Percentiles rank a stretch among this genome's conserved stretches.
Conservation (phyloP, 495 filamentous ascomycete genomes). For the Eremomyces bilateralis region DNA sequence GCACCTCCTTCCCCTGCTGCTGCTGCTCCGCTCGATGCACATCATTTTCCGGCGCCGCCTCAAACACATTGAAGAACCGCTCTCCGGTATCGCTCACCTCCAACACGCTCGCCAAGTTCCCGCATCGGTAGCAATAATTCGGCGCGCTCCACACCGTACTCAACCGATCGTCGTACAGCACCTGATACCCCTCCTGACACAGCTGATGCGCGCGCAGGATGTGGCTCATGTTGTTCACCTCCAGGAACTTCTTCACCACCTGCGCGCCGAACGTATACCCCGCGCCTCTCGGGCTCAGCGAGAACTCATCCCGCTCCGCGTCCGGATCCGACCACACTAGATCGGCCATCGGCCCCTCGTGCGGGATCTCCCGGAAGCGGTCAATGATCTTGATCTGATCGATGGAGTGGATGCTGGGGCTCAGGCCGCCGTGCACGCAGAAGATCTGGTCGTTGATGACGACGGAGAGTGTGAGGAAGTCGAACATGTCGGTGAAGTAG, state of each 20-base stretch:
- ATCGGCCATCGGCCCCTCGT: conserved; percentile 98
- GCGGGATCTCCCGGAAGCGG: conserved; percentile 91
- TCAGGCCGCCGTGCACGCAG: conserved; percentile 90
- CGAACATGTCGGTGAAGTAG: conserved; percentile 99
- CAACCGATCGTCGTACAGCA: conserved; percentile 80
- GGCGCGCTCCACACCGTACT: conserved; percentile 96
- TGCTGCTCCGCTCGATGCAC: conserved; percentile 53
- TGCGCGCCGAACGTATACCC: conserved; percentile 95
- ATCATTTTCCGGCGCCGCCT: conserved; percentile 90
- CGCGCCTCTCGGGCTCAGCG: conserved; percentile 74
- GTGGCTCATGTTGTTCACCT: conserved; percentile 90
- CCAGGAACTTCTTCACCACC: conserved; percentile 91
- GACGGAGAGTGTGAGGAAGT: conserved; percentile 86
- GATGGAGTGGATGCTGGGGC: conserved; percentile 90
- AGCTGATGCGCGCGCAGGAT: conserved; percentile 92
- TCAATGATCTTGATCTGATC: conserved; percentile 99
- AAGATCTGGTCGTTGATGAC: conserved; percentile 98
- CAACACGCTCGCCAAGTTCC: conserved; percentile 89
- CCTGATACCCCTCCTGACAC: conserved; percentile 91
- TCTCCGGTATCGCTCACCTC: conserved; percentile 86
- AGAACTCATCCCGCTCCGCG: conserved; percentile 88
- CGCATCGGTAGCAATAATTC: conserved; percentile 92
- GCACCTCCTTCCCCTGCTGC: conserved; percentile 34
- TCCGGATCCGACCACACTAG: conserved; percentile 96
- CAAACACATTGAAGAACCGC: conserved; percentile 90